A percentile compares a stretch with the other conserved stretches of the same genome.
Evolutionary conservation across 495 filamentous ascomycete species (phyloP).

Genomic region (Aspergillus bertholletiae): DNA sequence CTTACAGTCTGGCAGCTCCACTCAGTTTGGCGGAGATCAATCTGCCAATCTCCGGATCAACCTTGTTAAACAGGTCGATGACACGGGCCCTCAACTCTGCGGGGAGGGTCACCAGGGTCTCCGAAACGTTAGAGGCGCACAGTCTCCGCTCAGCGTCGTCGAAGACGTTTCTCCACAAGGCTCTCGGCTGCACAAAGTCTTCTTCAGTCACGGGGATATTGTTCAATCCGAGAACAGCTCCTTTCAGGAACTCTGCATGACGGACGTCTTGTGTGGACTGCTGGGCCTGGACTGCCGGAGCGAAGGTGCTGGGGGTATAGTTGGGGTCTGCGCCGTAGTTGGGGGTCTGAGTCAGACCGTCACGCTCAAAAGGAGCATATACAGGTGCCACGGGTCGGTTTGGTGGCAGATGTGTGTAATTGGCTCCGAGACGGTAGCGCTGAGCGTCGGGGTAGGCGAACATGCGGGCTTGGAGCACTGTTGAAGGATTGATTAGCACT

Average conservation of each 20-base stretch:
- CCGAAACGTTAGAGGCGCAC: constrained; percentile 22
- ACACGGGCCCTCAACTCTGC: constrained; percentile 18
- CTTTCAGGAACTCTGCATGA: constrained; percentile 21
- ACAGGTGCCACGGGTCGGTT: constrained; percentile 37
- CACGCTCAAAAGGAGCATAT: constrained; percentile 69
- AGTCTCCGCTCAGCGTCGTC: constrained; percentile 22
- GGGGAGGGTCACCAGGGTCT: constrained; percentile 20
- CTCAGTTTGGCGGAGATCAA: constrained; percentile 18
- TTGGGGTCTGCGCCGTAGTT: constrained; percentile 66
- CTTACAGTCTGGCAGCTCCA: not conserved
- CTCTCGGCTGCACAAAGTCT: constrained; percentile 28
- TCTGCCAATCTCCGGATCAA: constrained; percentile 30
- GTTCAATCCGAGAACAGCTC: constrained; percentile 19
- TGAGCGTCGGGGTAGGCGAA: constrained; percentile 69
- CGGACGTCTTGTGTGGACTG: constrained; percentile 19
- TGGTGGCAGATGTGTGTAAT: constrained; percentile 57
- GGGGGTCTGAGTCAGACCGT: constrained; percentile 58
- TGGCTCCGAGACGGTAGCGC: constrained; percentile 63
- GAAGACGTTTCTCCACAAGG: constrained; percentile 29
- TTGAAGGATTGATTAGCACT: constrained; percentile 7
- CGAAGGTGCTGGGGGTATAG: constrained; percentile 50
- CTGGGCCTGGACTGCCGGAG: constrained; percentile 9
- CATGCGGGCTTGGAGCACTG: constrained; percentile 63
- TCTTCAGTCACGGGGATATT: constrained; percentile 28
- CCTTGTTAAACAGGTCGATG: constrained; percentile 26